Evolutionary conservation across 768 basidiomycete genomes (phyloP).

Genomic region (Leccinum subtestaceum): DNA sequence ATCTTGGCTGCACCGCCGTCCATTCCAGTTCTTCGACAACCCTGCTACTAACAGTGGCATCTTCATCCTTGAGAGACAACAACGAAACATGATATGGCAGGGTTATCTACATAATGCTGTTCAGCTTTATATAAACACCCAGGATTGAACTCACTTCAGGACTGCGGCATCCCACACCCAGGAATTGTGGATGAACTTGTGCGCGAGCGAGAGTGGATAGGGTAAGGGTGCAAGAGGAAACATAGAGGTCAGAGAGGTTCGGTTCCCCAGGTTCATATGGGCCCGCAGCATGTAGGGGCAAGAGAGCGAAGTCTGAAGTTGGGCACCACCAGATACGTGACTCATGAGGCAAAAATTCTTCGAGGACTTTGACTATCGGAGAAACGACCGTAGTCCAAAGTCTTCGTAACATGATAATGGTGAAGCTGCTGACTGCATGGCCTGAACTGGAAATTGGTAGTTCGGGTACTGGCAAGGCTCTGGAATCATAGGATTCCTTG

Average conservation of each 20-base stretch:
- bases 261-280: not conserved
- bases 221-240: not conserved
- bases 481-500: not conserved
- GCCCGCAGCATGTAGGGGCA: not conserved
- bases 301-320: not conserved
- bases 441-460: not conserved
- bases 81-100: not conserved
- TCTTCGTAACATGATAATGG: not conserved
- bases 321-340: not conserved
- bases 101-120: slow-evolving; percentile 3
- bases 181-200: not conserved
- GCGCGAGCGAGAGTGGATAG: not conserved
- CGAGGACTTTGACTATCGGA: not conserved
- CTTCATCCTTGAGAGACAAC: not conserved
- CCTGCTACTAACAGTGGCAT: not conserved
- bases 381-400: not conserved
- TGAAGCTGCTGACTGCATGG: not conserved
- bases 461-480: not conserved
- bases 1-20: not conserved
- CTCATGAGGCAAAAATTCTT: not conserved
- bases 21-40: not conserved
- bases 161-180: not conserved
- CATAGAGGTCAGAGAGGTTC: not conserved
- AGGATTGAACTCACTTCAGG: not conserved
- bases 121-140: not conserved